phyloP scores from a whole-genome alignment of 371 early-diverging fungal genomes.

The Mucor racemosus region DNA sequence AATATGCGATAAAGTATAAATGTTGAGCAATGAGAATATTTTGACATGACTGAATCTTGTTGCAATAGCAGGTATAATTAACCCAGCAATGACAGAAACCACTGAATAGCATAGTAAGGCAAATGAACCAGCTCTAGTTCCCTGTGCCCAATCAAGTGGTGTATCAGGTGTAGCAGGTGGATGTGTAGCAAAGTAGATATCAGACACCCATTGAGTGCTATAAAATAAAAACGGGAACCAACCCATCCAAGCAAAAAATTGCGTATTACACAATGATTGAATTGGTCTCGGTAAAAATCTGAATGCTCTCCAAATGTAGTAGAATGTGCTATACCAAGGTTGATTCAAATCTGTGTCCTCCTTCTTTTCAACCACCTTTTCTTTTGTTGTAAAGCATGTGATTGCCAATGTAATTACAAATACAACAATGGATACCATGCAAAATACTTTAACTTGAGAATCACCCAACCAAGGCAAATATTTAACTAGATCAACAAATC shows the following conservation, averaged over 20 bases:
- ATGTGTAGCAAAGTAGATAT: conserved; percentile 52
- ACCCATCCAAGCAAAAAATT: conserved; percentile 89
- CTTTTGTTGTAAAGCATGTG: conserved; percentile 62
- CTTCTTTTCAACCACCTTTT: conserved; percentile 35
- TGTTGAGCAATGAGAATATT: conserved; percentile 47
- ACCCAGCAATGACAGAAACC: conserved; percentile 61
- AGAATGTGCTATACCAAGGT: conserved; percentile 58
- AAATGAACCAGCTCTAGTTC: conserved; percentile 73
- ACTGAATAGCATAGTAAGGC: conserved; percentile 69
- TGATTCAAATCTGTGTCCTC: conserved; percentile 31
- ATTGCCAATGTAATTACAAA: conserved; percentile 57
- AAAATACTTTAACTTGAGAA: conserved; percentile 71
- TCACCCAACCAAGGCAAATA: conserved; percentile 68
- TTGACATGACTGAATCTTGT: conserved; percentile 21
- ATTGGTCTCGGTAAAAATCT: conserved; percentile 64
- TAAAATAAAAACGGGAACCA: conserved; percentile 83
- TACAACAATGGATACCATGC: conserved; percentile 62
- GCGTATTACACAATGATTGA: conserved; percentile 74
- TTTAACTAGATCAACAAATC: conserved; percentile 66
- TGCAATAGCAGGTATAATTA: conserved; percentile 57
- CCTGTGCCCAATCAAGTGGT: conserved; percentile 42
- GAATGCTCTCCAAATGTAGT: conserved; percentile 65
- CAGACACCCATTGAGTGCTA: conserved; percentile 62
- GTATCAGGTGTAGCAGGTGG: conserved; percentile 19
- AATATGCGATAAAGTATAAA: conserved; percentile 63